phyloP scores from a whole-genome alignment of 2,329 filamentous ascomycete species.

The Colletotrichum sp. region DNA sequence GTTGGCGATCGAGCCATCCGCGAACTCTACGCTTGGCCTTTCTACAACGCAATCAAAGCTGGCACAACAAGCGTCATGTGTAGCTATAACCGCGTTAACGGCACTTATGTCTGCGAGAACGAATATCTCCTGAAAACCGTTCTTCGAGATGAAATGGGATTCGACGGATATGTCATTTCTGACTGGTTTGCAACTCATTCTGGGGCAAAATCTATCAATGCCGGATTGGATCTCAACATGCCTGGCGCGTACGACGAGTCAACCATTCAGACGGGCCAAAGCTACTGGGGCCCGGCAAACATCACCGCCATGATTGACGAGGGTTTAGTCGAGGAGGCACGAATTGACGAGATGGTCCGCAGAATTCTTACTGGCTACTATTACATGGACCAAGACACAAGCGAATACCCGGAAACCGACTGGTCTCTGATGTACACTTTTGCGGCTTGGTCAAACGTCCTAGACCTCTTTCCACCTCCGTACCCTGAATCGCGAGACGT shows the following conservation, averaged over 20 bases:
- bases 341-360: slow-evolving; percentile 72
- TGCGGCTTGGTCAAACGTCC: background rate
- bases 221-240: slow-evolving; percentile 84
- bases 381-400: slow-evolving; percentile 60
- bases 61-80: slow-evolving; percentile 75
- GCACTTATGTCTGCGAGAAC: slow-evolving; percentile 71
- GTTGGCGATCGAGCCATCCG: slow-evolving; percentile 71
- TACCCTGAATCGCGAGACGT: slow-evolving; percentile 59
- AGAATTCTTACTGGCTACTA: slow-evolving; percentile 65
- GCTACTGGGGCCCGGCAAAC: slow-evolving; percentile 60
- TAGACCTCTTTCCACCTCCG: background rate
- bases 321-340: slow-evolving; percentile 60
- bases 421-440: background rate
- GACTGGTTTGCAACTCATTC: slow-evolving; percentile 83
- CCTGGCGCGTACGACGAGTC: slow-evolving; percentile 61
- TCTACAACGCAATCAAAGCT: slow-evolving; percentile 70
- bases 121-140: slow-evolving; percentile 63
- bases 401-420: slow-evolving; percentile 46
- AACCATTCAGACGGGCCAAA: slow-evolving; percentile 52
- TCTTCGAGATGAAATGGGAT: slow-evolving; percentile 76
- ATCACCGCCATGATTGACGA: slow-evolving; percentile 61
- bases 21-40: slow-evolving; percentile 72
- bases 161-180: slow-evolving; percentile 62
- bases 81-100: slow-evolving; percentile 75
- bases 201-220: slow-evolving; percentile 67